Evolutionary conservation across 352 stramenopile species (phyloP), one percentile per base, ranked within the genome.

Genomic region (Phytophthora uliginosa): DNA sequence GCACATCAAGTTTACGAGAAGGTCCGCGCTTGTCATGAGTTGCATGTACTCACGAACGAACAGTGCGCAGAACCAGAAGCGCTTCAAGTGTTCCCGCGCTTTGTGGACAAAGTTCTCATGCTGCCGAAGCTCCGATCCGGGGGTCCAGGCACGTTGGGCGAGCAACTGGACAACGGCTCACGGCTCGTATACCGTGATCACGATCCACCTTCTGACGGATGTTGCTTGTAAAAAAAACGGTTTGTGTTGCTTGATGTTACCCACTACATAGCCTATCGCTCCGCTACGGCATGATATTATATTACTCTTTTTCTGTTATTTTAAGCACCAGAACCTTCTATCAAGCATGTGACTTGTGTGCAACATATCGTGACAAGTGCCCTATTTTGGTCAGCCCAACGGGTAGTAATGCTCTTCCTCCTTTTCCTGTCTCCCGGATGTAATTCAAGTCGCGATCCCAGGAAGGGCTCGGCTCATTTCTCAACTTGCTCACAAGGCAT

Each of bases 381-480:
- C 36, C 36, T 15, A 15, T 15, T 42, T 42, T 17, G 17, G 28
- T 6, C 42, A 22, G 20, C n/a, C 59, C 18, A 57, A 56, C 24
- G 22, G 40, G 54, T 22, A 60, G 66, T 73, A 73, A 73, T 71
- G 55, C 40, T 36, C 24, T 54, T n/a, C 26, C 64, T 59, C 55
- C 57, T 59, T 33, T 73, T 47, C 56, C 38, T 59, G 48, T 6
- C 12, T 42, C 48, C 60, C 50, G 60, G 50, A 67, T 52, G 54
- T 24, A 22, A 34, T 51, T 13, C 18, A 34, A 52, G 33, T 42
- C 42, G 38, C 36, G 15, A 59, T 59, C 47, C 47, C 13, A 57
- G 31, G 47, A 51, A 31, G 36, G 50, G 52, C 57, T 72, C 65
- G 63, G 45, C n/a, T 76, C 62, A 76, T 76, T 76, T 34, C 26